Percentiles rank a stretch among this genome's conserved stretches.
phyloP scores from a whole-genome alignment of 192 early-diverging fungal genomes.

The Funneliformis mosseae region DNA sequence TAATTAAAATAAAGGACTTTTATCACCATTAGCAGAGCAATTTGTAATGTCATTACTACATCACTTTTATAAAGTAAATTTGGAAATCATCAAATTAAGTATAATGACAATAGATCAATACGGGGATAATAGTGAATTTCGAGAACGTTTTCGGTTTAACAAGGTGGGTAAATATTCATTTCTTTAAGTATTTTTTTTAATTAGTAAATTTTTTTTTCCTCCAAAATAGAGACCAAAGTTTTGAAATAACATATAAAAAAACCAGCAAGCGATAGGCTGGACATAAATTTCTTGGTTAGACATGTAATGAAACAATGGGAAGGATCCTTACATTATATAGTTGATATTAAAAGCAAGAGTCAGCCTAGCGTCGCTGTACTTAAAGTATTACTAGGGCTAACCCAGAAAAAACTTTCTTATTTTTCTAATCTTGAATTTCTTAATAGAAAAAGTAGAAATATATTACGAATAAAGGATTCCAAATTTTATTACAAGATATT shows the following conservation, averaged over 20 bases:
- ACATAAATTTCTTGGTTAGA: slow-evolving; percentile 71
- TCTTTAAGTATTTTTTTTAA: too few species aligned
- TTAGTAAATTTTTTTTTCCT: too few species aligned
- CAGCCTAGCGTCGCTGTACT: slow-evolving; percentile 71
- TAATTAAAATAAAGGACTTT: slow-evolving; percentile 48
- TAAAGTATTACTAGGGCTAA: slow-evolving; percentile 73
- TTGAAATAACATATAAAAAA: slow-evolving; percentile 74
- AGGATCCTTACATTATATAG: slow-evolving; percentile 89
- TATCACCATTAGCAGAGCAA: slow-evolving; percentile 85
- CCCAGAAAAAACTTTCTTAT: slow-evolving; percentile 43
- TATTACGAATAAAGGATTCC: slow-evolving; percentile 98
- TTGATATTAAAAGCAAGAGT: slow-evolving; percentile 71
- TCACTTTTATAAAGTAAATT: slow-evolving; percentile 64
- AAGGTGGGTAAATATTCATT: slow-evolving; percentile 59
- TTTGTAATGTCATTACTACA: slow-evolving; percentile 90
- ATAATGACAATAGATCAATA: slow-evolving; percentile 62
- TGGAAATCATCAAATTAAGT: slow-evolving; percentile 69
- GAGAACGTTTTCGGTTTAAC: slow-evolving; percentile 70
- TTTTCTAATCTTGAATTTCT: slow-evolving; percentile 36
- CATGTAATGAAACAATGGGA: slow-evolving; percentile 90
- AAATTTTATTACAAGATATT: slow-evolving; percentile 92
- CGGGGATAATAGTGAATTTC: slow-evolving; percentile 62
- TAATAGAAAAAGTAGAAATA: slow-evolving; percentile 35
- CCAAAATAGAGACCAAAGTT: slow-evolving; percentile 56
- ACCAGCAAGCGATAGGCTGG: slow-evolving; percentile 63